Evolutionary conservation across 2,329 filamentous ascomycete species (phyloP), one percentile per base, ranked within the genome.

Genomic region (Exophiala sp.): DNA sequence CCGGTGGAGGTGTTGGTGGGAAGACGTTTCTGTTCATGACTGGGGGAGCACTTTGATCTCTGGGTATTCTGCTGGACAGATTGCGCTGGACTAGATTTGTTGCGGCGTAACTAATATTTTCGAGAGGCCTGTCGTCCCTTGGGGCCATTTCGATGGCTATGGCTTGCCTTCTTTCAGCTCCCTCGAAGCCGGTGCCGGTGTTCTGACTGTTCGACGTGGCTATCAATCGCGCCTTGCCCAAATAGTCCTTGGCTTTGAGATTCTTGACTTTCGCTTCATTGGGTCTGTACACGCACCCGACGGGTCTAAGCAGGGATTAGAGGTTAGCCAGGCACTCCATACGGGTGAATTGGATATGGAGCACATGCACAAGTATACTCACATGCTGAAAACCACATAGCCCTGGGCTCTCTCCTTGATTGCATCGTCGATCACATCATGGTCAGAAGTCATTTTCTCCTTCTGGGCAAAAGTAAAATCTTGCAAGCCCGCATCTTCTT

Each of bases 251-350:
- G 18, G 91, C 89, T 77, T 96, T 96, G 65, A 99, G 78, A 67
- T 99, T 99, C 73, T 95, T 95, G 62, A 99, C 94, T 73, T 99
- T 99, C 60, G 94, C 91, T 66, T 95, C 91, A 68, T 96, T 97
- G 18, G 94, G 94, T 54, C 94, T 81, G 72, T 97, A 99, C 12
- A 99, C 83, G 32, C 96, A 89, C 20, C 94, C 94, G 10, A 97
- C 91, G 0, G 94, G 94, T 49, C 97, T 97, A 0, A 91, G 97
- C 32, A 40, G 33, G 40, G 20, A 20, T 50, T 34, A 44, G 40
- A 18, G 45, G 45, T 38, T 1, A n/a, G 14, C 18, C 14, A 11
- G 16, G 3, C 20, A 41, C 35, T 5, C n/a, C 11, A n/a, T 20
- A 16, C 20, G 5, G 16, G 20, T 21, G 20, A 14, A 10, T 9